Evolutionary conservation across 345 rosid genomes (phyloP).

Genomic region (Mercurialis annua): DNA sequence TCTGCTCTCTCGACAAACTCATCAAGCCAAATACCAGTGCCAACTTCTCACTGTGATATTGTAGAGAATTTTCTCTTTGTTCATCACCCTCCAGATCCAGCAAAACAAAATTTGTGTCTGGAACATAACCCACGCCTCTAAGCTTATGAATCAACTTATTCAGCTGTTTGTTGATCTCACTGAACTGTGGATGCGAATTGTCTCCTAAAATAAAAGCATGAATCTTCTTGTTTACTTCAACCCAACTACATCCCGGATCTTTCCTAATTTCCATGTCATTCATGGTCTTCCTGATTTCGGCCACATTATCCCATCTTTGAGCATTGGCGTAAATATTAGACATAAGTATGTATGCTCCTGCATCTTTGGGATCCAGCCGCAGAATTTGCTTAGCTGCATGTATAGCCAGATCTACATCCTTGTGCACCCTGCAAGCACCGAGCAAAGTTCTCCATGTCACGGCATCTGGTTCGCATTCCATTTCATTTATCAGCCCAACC

Average conservation of each 20-base stretch:
- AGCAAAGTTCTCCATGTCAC: conserved; percentile 66
- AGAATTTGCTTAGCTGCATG: conserved; percentile 57
- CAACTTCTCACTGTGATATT: conserved; percentile 64
- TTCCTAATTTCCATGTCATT: conserved; percentile 45
- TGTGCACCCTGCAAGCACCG: conserved; percentile 62
- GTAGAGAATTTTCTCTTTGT: conserved; percentile 59
- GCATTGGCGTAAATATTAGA: conserved; percentile 72
- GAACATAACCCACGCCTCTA: conserved; percentile 48
- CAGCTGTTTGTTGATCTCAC: conserved; percentile 38
- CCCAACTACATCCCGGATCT: conserved; percentile 78
- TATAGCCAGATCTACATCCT: conserved; percentile 47
- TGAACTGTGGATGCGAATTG: conserved; percentile 50
- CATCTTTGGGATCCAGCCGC: conserved; percentile 53
- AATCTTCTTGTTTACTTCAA: conserved; percentile 59
- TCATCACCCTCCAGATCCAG: conserved; percentile 74
- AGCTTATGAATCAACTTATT: conserved; percentile 39
- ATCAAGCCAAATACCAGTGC: conserved; percentile 52
- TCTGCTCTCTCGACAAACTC: conserved; percentile 30
- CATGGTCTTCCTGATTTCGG: conserved; percentile 46
- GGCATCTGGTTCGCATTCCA: conserved; percentile 61
- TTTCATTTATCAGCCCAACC: conserved; percentile 48
- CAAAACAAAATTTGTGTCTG: conserved; percentile 60
- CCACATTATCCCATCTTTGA: conserved; percentile 62
- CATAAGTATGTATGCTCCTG: conserved; percentile 58
- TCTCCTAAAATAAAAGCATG: conserved; percentile 66